A percentile compares a stretch with the other conserved stretches of the same genome.
phyloP scores from a whole-genome alignment of 768 basidiomycete genomes.

The Termitomyces sp. region DNA sequence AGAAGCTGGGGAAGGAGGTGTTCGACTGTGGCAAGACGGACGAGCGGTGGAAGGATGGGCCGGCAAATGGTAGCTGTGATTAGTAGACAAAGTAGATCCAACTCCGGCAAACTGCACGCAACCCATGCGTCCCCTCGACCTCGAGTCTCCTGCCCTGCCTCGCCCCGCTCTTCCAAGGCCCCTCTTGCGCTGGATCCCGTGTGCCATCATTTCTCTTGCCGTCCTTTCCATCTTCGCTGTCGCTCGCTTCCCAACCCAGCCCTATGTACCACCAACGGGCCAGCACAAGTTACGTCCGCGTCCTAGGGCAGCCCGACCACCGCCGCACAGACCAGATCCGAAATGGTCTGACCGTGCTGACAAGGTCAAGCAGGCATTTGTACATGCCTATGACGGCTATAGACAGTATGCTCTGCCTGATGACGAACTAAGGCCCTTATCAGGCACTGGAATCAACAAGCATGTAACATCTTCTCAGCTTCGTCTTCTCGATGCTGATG shows the following conservation, averaged over 20 bases:
- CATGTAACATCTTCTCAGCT: constrained; percentile 22
- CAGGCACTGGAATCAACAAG: constrained; percentile 48
- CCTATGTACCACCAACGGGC: constrained; percentile 1
- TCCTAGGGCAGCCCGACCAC: too few species aligned
- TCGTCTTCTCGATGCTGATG: background rate
- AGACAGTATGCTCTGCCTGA: constrained; percentile 41
- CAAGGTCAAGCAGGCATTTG: constrained; percentile 51
- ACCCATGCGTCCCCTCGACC: constrained; percentile 9
- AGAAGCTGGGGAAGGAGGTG: constrained; percentile 70
- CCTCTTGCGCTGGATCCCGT: constrained; percentile 19
- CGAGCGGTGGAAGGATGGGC: constrained; percentile 92
- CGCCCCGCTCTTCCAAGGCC: constrained; percentile 4
- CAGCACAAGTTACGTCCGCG: background rate
- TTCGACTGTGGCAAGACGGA: constrained; percentile 84
- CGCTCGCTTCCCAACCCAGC: background rate
- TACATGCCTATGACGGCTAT: constrained; percentile 58
- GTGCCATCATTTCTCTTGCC: constrained; percentile 14
- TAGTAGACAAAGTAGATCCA: constrained; percentile 24
- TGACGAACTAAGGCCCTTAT: constrained; percentile 54
- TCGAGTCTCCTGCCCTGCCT: constrained; percentile 8
- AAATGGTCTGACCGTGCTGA: constrained; percentile 47
- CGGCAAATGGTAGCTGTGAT: constrained; percentile 84
- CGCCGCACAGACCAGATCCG: background rate
- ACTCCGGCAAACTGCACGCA: background rate
- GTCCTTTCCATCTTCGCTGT: constrained; percentile 12